A percentile compares a stretch with the other conserved stretches of the same genome.
phyloP scores from a whole-genome alignment of 2,329 filamentous ascomycete species.

The Pseudocercospora crystallina region DNA sequence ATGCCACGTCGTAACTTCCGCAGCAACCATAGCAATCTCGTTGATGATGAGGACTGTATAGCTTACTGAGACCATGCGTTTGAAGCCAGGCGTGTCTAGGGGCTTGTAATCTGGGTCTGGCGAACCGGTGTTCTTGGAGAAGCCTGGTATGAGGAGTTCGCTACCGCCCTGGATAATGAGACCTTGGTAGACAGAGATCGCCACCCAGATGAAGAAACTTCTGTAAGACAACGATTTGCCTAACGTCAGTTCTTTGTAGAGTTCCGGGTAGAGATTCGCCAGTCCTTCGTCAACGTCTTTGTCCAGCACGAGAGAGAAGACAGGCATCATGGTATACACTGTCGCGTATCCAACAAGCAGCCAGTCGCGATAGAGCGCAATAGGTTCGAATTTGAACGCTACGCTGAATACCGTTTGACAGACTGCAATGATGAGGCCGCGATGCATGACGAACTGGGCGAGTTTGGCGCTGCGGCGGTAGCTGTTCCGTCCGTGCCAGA shows the following conservation, averaged over 20 bases:
- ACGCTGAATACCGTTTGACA: slow-evolving; percentile 98
- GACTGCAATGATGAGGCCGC: slow-evolving; percentile 89
- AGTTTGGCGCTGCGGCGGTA: slow-evolving; percentile 96
- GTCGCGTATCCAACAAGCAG: slow-evolving; percentile 95
- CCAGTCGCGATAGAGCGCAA: slow-evolving; percentile 95
- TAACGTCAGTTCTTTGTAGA: slow-evolving; percentile 95
- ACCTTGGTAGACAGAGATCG: slow-evolving; percentile 93
- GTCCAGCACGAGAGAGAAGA: slow-evolving; percentile 91
- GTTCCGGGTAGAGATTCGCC: slow-evolving; percentile 90
- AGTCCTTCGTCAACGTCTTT: slow-evolving; percentile 92
- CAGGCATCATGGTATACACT: slow-evolving; percentile 88
- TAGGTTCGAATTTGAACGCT: slow-evolving; percentile 85
- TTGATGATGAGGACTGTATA: slow-evolving; percentile 93
- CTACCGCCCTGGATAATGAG: slow-evolving; percentile 92
- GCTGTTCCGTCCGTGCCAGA: slow-evolving; percentile 97
- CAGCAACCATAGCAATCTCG: slow-evolving; percentile 94
- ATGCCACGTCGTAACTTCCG: slow-evolving; percentile 97
- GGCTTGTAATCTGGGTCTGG: slow-evolving; percentile 18
- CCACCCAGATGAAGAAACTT: slow-evolving; percentile 95
- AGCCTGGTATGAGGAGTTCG: slow-evolving; percentile 79
- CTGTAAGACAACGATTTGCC: slow-evolving; percentile 85
- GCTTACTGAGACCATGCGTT: slow-evolving; percentile 78
- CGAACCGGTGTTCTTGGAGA: slow-evolving; percentile 36
- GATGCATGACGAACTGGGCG: slow-evolving; percentile 96
- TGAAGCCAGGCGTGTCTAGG: slow-evolving; percentile 32